These are phyloP conservation scores for Neofusicoccum umdonicola DNA, from an alignment of 2,329 filamentous ascomycete genomes.

Conservation along the genomic window DNA sequence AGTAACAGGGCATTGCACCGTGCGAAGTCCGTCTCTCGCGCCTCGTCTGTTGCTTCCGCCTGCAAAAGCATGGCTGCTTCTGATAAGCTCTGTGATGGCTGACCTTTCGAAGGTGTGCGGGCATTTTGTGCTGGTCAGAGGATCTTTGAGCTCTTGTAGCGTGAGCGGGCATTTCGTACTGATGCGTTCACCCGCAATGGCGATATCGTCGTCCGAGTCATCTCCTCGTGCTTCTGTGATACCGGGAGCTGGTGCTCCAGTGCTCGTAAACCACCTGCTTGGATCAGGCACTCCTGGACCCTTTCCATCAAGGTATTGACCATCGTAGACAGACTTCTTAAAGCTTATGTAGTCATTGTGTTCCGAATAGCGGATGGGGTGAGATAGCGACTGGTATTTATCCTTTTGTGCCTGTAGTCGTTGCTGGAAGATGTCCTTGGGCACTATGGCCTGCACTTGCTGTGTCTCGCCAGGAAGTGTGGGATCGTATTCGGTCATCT, in stretches of 20 bases:
- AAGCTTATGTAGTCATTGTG: slow-evolving; percentile 63
- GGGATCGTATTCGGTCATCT: slow-evolving; percentile 39
- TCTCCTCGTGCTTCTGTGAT: slow-evolving; percentile 37
- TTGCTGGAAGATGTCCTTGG: slow-evolving; percentile 37
- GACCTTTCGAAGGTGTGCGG: slow-evolving; percentile 70
- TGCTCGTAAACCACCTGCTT: slow-evolving; percentile 62
- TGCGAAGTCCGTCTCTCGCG: slow-evolving; percentile 24
- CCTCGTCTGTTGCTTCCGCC: slow-evolving; percentile 21
- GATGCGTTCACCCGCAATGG: slow-evolving; percentile 61
- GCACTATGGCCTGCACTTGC: slow-evolving; percentile 30
- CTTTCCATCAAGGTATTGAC: slow-evolving; percentile 53
- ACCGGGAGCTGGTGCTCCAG: slow-evolving; percentile 44
- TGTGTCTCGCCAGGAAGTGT: slow-evolving; percentile 39
- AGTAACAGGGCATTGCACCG: slow-evolving; percentile 35
- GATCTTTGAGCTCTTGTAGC: slow-evolving; percentile 62
- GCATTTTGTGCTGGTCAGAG: slow-evolving; percentile 65
- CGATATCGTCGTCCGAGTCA: slow-evolving; percentile 66
- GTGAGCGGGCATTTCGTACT: slow-evolving; percentile 71
- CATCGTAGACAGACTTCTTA: slow-evolving; percentile 61
- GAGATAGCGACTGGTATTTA: slow-evolving; percentile 40
- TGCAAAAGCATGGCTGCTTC: slow-evolving; percentile 22
- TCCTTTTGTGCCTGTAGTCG: slow-evolving; percentile 42
- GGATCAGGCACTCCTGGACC: slow-evolving; percentile 54
- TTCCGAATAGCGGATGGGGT: slow-evolving; percentile 51
- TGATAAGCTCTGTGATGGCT: slow-evolving; percentile 58